These are phyloP conservation scores for Cajanus cajan DNA, from an alignment of 306 rosid species.

Conservation along the genomic window DNA sequence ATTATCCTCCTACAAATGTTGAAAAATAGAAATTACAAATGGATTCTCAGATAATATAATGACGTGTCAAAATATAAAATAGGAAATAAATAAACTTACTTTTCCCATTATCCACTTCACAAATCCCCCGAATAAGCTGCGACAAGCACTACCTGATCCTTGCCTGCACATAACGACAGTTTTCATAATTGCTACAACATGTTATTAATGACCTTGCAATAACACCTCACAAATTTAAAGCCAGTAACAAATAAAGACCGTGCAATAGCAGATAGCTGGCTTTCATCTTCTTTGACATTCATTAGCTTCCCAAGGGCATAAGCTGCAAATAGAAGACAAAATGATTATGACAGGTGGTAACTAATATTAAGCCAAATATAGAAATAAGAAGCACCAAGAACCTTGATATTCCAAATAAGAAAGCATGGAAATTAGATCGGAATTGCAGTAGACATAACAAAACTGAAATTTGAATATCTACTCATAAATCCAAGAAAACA, in stretches of 20 bases:
- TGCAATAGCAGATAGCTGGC: constrained; percentile 92
- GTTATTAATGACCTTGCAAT: not conserved
- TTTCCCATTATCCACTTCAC: constrained; percentile 99
- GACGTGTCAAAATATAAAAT: not conserved
- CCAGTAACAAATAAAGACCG: constrained; percentile 49
- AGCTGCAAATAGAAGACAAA: constrained; percentile 49
- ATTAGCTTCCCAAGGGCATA: constrained; percentile 88
- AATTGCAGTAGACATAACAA: constrained; percentile 13
- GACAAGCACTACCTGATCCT: constrained; percentile 99
- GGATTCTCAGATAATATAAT: not conserved
- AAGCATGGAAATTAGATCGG: not conserved
- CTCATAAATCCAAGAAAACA: not conserved
- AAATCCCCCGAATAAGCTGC: constrained; percentile 97
- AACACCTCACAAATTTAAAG: constrained; percentile 20
- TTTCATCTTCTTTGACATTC: constrained; percentile 89
- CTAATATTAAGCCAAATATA: constrained; percentile 19
- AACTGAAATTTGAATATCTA: not conserved
- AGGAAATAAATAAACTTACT: constrained; percentile 46
- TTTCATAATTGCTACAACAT: constrained; percentile 1
- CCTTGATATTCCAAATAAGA: constrained; percentile 17
- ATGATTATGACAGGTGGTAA: not conserved
- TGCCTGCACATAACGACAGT: constrained; percentile 56
- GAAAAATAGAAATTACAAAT: constrained; percentile 36
- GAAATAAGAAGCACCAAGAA: constrained; percentile 12
- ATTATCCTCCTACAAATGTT: constrained; percentile 63